Evolutionary conservation across 257 asterid species (phyloP), one percentile per base, ranked within the genome.

Genomic region (Pogostemon cablin): DNA sequence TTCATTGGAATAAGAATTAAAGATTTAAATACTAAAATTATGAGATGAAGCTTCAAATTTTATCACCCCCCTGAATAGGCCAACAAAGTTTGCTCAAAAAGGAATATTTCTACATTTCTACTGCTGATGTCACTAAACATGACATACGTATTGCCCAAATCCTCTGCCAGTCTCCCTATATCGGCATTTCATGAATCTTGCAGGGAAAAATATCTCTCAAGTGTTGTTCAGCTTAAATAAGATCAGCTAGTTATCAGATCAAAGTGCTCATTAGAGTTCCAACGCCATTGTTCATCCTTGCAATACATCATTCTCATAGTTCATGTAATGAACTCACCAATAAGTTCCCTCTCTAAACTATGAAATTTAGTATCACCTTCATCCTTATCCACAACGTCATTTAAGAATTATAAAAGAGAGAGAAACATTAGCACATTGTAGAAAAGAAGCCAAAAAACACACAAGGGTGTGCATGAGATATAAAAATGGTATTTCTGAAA

Each of bases 381-480:
- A 61, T 17, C 20, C 41, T 47, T 9, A 9, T 17, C 54, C 48
- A 11, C 34, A 5, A 58, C 48, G n/a, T 17, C 5, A 15, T 34
- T 10, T 43, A 53, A 32, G 42, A 50, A 75, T 5, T 35, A 69
- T 41, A 11, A 61, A 43, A 42, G 53, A 43, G 9, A 43, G 48
- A 6, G 48, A 47, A n/a, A 5, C 39, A 70, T 5, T 47, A 39
- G 61, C 8, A 34, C 58, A 68, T 46, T 11, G 17, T 41, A 32
- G 37, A 34, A 35, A 75, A 65, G 48, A 53, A 40, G 58, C 39
- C 10, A 34, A 44, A 25, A 40, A 68, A 46, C 11, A 47, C n/a
- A 5, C 52, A 9, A 39, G 38, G 4, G 44, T 17, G 56, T n/a
- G 40, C 10, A 34, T 7, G 60, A 59, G 53, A 48, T 32, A 39